A percentile compares a stretch with the other conserved stretches of the same genome.
Evolutionary conservation across 352 stramenopile species (phyloP).

Genomic region (Pythium sukuiense): DNA sequence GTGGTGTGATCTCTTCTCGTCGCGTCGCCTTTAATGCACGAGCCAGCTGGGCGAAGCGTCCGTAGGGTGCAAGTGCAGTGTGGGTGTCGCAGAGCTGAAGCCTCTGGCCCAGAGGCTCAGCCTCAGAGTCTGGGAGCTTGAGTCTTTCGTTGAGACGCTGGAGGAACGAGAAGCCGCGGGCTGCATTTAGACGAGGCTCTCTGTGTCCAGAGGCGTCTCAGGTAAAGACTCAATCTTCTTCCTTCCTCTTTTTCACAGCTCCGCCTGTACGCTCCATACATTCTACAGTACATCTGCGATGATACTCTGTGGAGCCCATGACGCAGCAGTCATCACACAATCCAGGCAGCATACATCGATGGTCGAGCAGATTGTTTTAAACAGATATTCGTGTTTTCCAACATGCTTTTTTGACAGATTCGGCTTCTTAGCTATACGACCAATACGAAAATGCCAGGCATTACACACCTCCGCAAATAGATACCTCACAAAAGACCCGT

Average conservation of each 20-base stretch:
- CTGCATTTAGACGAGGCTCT: not conserved
- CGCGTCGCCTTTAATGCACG: not conserved
- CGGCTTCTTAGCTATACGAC: not conserved
- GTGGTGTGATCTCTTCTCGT: not conserved
- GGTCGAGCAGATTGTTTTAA: not conserved
- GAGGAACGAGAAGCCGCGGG: not conserved
- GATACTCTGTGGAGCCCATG: not conserved
- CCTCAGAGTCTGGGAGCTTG: not conserved
- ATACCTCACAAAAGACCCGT: not conserved
- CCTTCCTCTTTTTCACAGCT: not conserved
- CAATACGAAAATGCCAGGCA: not conserved
- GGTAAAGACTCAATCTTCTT: not conserved
- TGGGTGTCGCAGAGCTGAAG: not conserved
- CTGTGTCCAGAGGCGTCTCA: not conserved
- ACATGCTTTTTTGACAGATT: not conserved
- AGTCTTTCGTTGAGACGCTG: not conserved
- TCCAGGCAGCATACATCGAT: not conserved
- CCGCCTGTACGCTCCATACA: not conserved
- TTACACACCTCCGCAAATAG: not conserved
- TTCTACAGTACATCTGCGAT: not conserved
- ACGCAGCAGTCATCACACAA: conserved; percentile 1
- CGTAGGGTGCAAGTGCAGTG: not conserved
- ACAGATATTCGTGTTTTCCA: not conserved
- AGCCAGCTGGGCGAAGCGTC: not conserved
- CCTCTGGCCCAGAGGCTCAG: too few species aligned